Evolutionary conservation across 306 rosid genomes (phyloP), one percentile per base, ranked within the genome.

Genomic region (Arachis stenosperma): DNA sequence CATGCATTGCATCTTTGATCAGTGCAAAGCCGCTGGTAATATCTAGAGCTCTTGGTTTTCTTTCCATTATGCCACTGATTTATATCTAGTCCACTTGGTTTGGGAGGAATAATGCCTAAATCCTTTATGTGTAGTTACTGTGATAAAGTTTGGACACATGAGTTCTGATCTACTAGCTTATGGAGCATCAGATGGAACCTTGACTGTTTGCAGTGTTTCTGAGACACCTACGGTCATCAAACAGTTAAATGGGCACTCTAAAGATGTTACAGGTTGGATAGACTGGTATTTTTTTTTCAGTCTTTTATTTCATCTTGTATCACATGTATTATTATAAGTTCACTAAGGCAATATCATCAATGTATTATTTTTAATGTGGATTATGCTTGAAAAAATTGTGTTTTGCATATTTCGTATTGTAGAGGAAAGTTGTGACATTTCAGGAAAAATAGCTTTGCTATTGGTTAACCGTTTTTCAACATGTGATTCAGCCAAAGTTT

Each of bases 1-100:
- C 85, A 91, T 93, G 98, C 98, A 94, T 73, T 94, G 96, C 74
- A 75, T 94, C 84, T 91, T 94, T 84, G 98, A 94, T 81, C 91
- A 94, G 83, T 85, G 96, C 97, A 89, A 81, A 76, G 81, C 92
- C 67, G 85, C 97, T 43, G 98, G 98, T 94, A 90, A 36, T 56
- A 47, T 77, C 72, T 84, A 39, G 58, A 60, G 56, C 52, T 42
- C 33, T 68, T 66, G 51, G 82, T 51, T 52, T 12, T 52, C 63
- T 54, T 66, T 54, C 70, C 39, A 33, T 67, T 67, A 10, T 50
- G 47, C 43, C 69, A 9, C 56, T 71, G 47, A 64, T 65, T 51
- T 41, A 75, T 43, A 68, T 53, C 67, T 74, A 29, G 17, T 43
- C 59, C 61, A 64, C 44, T 54, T 66, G 42, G 29, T 69, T 67